phyloP scores from a whole-genome alignment of 1,139 yeast species.

The Sugiyamaella sp. region DNA sequence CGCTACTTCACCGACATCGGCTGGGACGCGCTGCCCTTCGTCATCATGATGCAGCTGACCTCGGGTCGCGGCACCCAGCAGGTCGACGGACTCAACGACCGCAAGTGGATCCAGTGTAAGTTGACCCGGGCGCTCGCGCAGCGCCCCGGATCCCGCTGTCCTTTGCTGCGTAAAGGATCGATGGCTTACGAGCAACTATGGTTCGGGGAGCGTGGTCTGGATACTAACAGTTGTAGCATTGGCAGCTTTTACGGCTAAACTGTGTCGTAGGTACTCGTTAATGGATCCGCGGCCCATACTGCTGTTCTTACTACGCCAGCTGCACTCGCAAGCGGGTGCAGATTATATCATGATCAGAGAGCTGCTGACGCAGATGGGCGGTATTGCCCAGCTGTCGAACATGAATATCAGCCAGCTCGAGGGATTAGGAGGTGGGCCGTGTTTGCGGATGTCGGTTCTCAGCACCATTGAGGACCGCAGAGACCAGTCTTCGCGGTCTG shows the following conservation, averaged over 20 bases:
- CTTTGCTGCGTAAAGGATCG: no score
- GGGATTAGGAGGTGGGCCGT: conserved; percentile 66
- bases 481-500: conserved; percentile 47
- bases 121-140: no score
- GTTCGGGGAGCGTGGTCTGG: no score
- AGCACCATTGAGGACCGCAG: conserved; percentile 62
- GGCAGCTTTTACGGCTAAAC: conserved; percentile 44
- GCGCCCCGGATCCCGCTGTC: neutral
- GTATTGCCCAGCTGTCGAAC: conserved; percentile 69
- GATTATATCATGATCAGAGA: conserved; percentile 74
- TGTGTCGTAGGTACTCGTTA: conserved; percentile 41
- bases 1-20: conserved; percentile 75
- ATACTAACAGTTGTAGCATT: conserved; percentile 43
- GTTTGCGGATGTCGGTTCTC: conserved; percentile 60
- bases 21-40: conserved; percentile 84
- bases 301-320: conserved; percentile 61
- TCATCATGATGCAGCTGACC: conserved; percentile 71
- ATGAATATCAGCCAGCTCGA: conserved; percentile 67
- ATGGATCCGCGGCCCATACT: conserved; percentile 51
- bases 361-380: conserved; percentile 75
- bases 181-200: no score
- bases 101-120: conserved; percentile 74
- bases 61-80: conserved; percentile 70
- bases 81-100: conserved; percentile 76
- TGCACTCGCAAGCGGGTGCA: conserved; percentile 62